These are phyloP conservation scores for Fonsecaea pedrosoi DNA, from an alignment of 2,329 filamentous ascomycete species.

Conservation along the genomic window DNA sequence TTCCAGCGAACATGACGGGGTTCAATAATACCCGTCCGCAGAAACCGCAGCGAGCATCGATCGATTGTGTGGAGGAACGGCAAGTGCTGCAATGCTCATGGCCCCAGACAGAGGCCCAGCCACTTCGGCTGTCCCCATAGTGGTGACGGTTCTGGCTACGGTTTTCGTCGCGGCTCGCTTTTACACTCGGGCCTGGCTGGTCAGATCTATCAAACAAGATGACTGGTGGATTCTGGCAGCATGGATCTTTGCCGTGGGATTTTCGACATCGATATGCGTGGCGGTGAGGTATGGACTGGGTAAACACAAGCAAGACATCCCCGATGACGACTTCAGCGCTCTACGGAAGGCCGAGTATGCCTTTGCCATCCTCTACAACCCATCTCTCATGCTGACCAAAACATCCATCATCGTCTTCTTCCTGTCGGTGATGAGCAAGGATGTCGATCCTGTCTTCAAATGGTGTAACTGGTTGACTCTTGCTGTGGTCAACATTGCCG, in stretches of 20 bases:
- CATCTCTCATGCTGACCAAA: slow-evolving; percentile 64
- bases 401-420: slow-evolving; percentile 94
- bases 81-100: slow-evolving; percentile 26
- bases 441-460: slow-evolving; percentile 77
- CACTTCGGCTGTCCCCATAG: slow-evolving; percentile 53
- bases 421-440: slow-evolving; percentile 71
- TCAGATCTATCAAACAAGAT: slow-evolving; percentile 74
- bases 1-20: slow-evolving; percentile 5
- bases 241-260: slow-evolving; percentile 66
- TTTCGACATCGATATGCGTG: slow-evolving; percentile 55
- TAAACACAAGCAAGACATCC: slow-evolving; percentile 50
- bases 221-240: slow-evolving; percentile 82
- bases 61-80: background rate
- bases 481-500: slow-evolving; percentile 77
- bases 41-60: background rate
- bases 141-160: slow-evolving; percentile 68
- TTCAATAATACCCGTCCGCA: background rate
- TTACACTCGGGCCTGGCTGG: slow-evolving; percentile 73
- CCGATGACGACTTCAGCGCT: slow-evolving; percentile 40
- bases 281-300: slow-evolving; percentile 53
- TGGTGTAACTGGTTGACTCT: slow-evolving; percentile 83
- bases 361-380: slow-evolving; percentile 65
- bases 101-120: slow-evolving; percentile 44
- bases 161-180: slow-evolving; percentile 78
- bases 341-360: slow-evolving; percentile 62